Conservation (phyloP, 306 rosid genomes). For the Carpinus viminea region DNA sequence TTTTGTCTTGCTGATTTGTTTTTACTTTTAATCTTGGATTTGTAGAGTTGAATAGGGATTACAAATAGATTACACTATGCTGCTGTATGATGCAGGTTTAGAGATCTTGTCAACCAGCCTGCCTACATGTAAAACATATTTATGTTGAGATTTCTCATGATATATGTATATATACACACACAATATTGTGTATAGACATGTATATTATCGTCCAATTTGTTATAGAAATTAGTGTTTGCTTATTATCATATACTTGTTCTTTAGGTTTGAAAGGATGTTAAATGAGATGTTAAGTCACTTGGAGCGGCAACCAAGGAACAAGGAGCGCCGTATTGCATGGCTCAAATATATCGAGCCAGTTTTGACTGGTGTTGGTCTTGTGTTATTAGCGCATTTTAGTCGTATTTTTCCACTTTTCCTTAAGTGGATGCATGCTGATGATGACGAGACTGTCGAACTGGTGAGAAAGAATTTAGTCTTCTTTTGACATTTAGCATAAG, state of each 20-base stretch:
- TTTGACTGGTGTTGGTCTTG: slow-evolving; percentile 62
- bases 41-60: not conserved
- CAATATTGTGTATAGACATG: not conserved
- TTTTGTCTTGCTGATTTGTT: not conserved
- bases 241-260: not conserved
- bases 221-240: not conserved
- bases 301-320: slow-evolving; percentile 91
- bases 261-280: slow-evolving; percentile 83
- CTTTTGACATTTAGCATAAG: not conserved
- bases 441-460: slow-evolving; percentile 73
- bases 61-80: not conserved
- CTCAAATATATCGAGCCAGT: slow-evolving; percentile 62
- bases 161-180: too few relatives aligned
- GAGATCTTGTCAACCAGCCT: not conserved
- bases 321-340: slow-evolving; percentile 87
- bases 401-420: slow-evolving; percentile 85
- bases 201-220: slow-evolving; percentile 7
- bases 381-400: slow-evolving; percentile 85
- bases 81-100: not conserved
- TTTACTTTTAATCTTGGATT: not conserved
- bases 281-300: slow-evolving; percentile 90
- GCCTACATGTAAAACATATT: too few relatives aligned
- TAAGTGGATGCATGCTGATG: slow-evolving; percentile 90
- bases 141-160: not conserved
- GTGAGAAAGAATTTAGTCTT: slow-evolving; percentile 44